Evolutionary conservation across 164 flowering plant species (phyloP).

Genomic region (Cinnamomum micranthum): DNA sequence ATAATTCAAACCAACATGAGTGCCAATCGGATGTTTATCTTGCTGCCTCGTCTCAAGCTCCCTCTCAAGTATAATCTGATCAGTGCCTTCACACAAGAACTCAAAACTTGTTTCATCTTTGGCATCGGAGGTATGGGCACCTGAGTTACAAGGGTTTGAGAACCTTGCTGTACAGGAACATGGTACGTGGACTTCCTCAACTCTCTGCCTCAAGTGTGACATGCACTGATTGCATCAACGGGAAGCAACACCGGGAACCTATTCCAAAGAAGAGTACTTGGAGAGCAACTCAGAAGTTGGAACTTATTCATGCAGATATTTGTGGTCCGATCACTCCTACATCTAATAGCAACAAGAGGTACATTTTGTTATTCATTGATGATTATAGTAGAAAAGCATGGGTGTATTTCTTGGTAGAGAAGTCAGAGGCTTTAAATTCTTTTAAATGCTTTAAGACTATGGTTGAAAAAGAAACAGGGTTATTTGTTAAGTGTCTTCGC

Average conservation of each 20-base stretch:
- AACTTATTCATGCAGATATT: constrained; percentile 17
- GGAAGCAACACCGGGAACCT: constrained; percentile 15
- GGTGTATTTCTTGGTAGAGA: too few relatives aligned
- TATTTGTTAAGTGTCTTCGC: background rate
- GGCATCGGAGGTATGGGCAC: background rate
- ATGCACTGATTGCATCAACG: constrained; percentile 10
- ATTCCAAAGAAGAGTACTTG: constrained; percentile 17
- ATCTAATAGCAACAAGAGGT: constrained; percentile 13
- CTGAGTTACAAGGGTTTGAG: constrained; percentile 4
- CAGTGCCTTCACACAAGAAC: background rate
- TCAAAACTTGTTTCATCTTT: background rate
- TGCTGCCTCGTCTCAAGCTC: constrained; percentile 6
- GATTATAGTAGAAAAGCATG: too few relatives aligned
- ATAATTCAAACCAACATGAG: constrained; percentile 10
- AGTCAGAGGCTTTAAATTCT: background rate
- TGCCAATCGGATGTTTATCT: constrained; percentile 15
- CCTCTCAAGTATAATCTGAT: background rate
- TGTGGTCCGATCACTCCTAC: constrained; percentile 17
- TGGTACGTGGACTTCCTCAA: constrained; percentile 3
- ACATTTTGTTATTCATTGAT: too few relatives aligned
- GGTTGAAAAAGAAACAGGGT: background rate
- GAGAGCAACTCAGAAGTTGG: constrained; percentile 17
- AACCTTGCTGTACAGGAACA: background rate
- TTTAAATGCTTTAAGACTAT: background rate
- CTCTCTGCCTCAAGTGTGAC: constrained; percentile 2